Evolutionary conservation across 2,329 filamentous ascomycete genomes (phyloP), one percentile per base, ranked within the genome.

Genomic region (Pseudogymnoascus sp.): DNA sequence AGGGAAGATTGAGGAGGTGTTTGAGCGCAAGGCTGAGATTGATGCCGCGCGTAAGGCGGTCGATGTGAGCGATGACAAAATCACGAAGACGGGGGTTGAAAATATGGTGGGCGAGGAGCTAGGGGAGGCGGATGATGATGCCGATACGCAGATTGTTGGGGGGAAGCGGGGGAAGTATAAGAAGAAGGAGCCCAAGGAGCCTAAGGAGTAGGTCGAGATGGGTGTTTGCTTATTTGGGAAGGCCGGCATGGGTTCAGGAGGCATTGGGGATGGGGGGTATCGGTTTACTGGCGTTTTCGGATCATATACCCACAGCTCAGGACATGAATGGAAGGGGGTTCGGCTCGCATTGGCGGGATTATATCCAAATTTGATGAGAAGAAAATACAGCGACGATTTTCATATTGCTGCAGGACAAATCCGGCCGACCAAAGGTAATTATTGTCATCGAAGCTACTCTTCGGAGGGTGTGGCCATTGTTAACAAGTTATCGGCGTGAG

Each of bases 21-120:
- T 96, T 67, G 88, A 90, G 74, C 92, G 93, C 80, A 91, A 95
- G 68, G 87, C 87, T 71, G 86, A 92, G 71, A 85, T 97, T 65
- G 94, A 94, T 73, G 84, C 88, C 70, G 88, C 90, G 60, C 81
- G 92, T 64, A 92, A 92, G 77, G 84, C 85, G 60, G 84, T 92
- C 66, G 83, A 87, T 69, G 84, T 84, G 59, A 86, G 87, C 67
- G 85, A 87, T 71, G 86, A 84, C 47, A 81, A 81, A 63, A 79
- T 86, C 58, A 78, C 81, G 71, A 81, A 80, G 72, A 80, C 81
- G 31, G 78, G 77, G 5, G 77, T 76, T 5, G 71, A 68, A 63
- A 68, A 65, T 17, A 66, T 70, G 63, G 65, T 65, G 40, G 69
- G 54, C 60, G 75, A 73, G 67, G 80, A 82, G 66, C 65, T 82